phyloP scores from a whole-genome alignment of 495 filamentous ascomycete species.

The Stereocaulon alpinum region DNA sequence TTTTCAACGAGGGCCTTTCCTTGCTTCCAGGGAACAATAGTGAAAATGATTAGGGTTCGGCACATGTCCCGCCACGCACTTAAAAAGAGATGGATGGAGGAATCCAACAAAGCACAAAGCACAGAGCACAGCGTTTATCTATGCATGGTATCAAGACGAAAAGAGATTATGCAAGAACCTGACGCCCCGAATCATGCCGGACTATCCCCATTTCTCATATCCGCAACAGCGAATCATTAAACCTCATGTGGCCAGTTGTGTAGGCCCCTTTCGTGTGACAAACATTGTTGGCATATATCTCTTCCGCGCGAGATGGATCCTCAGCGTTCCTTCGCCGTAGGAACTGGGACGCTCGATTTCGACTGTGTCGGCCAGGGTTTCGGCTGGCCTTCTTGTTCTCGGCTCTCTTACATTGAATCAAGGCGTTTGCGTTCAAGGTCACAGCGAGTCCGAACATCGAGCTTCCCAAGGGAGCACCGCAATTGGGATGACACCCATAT shows the following conservation, averaged over 20 bases:
- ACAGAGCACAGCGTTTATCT: conserved; percentile 6
- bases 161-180: background rate
- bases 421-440: too few relatives aligned
- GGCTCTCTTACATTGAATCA: too few relatives aligned
- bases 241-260: conserved; percentile 1
- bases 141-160: conserved; percentile 2
- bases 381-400: too few relatives aligned
- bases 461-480: background rate
- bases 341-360: background rate
- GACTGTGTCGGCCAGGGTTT: too few relatives aligned
- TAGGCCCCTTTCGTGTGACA: background rate
- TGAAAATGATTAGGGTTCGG: conserved; percentile 1
- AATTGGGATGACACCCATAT: background rate
- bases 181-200: background rate
- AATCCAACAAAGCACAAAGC: conserved; percentile 2
- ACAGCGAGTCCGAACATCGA: too few relatives aligned
- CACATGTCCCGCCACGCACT: too few relatives aligned
- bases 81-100: too few relatives aligned
- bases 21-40: background rate
- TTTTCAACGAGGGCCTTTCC: background rate
- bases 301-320: conserved; percentile 2
- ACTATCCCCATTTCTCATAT: background rate
- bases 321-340: background rate
- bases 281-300: background rate
- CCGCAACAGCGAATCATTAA: conserved; percentile 2